These are phyloP conservation scores for Haplosporangium gracile DNA, from an alignment of 192 early-diverging fungal genomes.

Conservation along the genomic window DNA sequence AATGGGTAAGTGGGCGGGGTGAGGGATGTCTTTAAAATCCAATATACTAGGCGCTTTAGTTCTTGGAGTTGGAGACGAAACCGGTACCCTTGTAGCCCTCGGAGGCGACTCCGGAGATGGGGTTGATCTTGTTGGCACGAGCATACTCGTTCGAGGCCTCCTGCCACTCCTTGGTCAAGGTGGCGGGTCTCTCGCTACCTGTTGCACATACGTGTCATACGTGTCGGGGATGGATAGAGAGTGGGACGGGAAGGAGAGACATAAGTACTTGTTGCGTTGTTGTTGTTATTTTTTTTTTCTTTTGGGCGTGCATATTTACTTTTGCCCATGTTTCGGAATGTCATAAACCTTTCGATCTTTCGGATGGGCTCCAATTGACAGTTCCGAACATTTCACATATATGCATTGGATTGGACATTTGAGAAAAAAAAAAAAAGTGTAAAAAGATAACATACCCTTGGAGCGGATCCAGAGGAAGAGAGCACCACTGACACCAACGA, in stretches of 20 bases:
- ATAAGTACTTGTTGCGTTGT: background rate
- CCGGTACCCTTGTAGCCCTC: slow-evolving; percentile 84
- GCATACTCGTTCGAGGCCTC: slow-evolving; percentile 83
- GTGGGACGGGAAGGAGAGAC: background rate
- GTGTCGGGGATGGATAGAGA: background rate
- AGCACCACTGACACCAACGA: slow-evolving; percentile 63
- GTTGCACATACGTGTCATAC: background rate
- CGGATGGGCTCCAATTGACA: slow-evolving; percentile 28
- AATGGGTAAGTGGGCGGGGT: background rate
- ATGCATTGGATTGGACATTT: background rate
- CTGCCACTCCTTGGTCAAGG: slow-evolving; percentile 87
- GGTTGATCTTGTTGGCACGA: slow-evolving; percentile 79
- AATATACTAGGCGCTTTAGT: slow-evolving; percentile 27
- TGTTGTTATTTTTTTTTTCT: background rate
- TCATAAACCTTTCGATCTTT: background rate
- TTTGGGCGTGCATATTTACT: slow-evolving; percentile 7
- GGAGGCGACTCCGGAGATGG: slow-evolving; percentile 83
- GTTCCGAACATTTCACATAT: background rate
- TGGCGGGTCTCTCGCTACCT: slow-evolving; percentile 74
- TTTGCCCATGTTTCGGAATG: slow-evolving; percentile 17
- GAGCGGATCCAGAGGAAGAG: slow-evolving; percentile 73
- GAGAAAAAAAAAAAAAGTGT: background rate
- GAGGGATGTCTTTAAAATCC: background rate
- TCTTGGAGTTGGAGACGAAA: slow-evolving; percentile 68
- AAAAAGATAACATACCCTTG: slow-evolving; percentile 57